Conservation (phyloP, 129 eudicot species). For the Cynara cardunculus region DNA sequence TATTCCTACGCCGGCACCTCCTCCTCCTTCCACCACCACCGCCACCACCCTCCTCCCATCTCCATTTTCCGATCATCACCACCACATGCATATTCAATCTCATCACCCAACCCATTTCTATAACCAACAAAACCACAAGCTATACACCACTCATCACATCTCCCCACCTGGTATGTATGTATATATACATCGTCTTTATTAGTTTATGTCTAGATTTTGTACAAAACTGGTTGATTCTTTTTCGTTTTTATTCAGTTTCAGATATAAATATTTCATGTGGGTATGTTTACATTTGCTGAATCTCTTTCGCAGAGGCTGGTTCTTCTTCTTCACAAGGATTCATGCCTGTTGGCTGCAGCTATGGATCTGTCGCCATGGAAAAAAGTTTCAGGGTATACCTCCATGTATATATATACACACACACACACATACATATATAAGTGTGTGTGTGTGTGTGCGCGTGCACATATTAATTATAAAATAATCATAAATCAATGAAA, state of each 20-base stretch:
- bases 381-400: slow-evolving; percentile 68
- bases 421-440: no score
- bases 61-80: slow-evolving; percentile 19
- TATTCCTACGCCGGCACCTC: slow-evolving; percentile 22
- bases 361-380: slow-evolving; percentile 87
- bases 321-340: slow-evolving; percentile 43
- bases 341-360: slow-evolving; percentile 41
- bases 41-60: slow-evolving; percentile 16
- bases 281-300: not conserved
- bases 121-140: slow-evolving; percentile 30
- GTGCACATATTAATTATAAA: no score
- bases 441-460: not conserved
- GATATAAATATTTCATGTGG: slow-evolving; percentile 2
- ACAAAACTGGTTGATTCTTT: not conserved
- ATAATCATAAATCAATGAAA: no score
- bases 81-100: slow-evolving; percentile 15
- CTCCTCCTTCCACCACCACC: slow-evolving; percentile 10
- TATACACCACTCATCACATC: slow-evolving; percentile 27
- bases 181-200: not conserved
- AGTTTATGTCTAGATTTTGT: not conserved
- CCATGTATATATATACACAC: not conserved
- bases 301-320: slow-evolving; percentile 38
- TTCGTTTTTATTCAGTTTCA: not conserved
- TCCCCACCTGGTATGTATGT: slow-evolving; percentile 15
- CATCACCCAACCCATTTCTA: slow-evolving; percentile 24